Evolutionary conservation across 1,139 yeast genomes (phyloP).

Genomic region (Geotrichum histeridarum): DNA sequence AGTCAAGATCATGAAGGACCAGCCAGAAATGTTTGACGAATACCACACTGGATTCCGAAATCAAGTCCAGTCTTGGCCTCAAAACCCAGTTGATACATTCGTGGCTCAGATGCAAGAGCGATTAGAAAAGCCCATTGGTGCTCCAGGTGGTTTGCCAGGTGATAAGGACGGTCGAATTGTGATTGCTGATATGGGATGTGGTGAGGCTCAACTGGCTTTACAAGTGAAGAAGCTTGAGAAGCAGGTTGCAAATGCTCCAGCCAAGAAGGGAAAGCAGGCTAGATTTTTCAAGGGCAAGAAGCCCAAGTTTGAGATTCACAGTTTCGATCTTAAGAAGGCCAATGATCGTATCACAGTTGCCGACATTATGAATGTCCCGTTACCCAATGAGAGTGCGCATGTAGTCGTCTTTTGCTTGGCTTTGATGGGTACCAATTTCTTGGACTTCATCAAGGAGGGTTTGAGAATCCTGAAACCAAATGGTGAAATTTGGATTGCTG

Average conservation of each 20-base stretch:
- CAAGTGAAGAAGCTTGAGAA: slow-evolving; percentile 38
- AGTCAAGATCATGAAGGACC: slow-evolving; percentile 61
- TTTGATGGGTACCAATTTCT: slow-evolving; percentile 92
- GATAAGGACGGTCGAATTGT: slow-evolving; percentile 49
- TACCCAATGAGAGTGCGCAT: slow-evolving; percentile 70
- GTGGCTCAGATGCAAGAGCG: slow-evolving; percentile 65
- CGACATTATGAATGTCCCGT: slow-evolving; percentile 85
- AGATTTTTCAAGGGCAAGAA: slow-evolving; percentile 25
- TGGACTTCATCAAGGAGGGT: slow-evolving; percentile 89
- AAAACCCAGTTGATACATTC: slow-evolving; percentile 89
- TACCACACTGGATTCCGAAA: slow-evolving; percentile 92
- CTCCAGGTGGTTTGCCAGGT: slow-evolving; percentile 88
- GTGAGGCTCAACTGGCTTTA: slow-evolving; percentile 82
- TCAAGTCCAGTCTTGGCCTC: slow-evolving; percentile 97
- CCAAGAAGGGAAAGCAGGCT: slow-evolving; percentile 39
- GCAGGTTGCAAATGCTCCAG: slow-evolving; percentile 38
- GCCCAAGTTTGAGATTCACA: slow-evolving; percentile 58
- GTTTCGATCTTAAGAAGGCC: slow-evolving; percentile 83
- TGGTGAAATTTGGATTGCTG: slow-evolving; percentile 97
- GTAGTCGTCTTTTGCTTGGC: slow-evolving; percentile 89
- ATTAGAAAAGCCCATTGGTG: slow-evolving; percentile 64
- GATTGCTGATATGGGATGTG: slow-evolving; percentile 98
- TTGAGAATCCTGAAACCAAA: slow-evolving; percentile 78
- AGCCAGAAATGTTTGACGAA: slow-evolving; percentile 87
- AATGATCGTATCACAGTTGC: slow-evolving; percentile 91